Conservation (phyloP, 306 rosid species). For the Vigna mungo region DNA sequence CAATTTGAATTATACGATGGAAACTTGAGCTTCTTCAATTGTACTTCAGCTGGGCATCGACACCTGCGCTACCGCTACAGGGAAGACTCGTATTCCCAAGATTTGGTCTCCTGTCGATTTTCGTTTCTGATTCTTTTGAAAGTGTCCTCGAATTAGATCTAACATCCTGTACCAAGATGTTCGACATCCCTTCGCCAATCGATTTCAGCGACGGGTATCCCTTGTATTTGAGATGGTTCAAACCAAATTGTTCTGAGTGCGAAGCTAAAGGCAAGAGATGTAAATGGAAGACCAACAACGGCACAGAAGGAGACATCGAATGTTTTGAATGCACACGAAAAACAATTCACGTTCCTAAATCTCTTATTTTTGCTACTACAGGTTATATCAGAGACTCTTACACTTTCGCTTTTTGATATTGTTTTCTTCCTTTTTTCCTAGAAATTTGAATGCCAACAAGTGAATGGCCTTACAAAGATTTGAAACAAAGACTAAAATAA, state of each 20-base stretch:
- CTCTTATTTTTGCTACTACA: background rate
- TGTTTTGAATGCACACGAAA: background rate
- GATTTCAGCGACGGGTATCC: rapidly evolving
- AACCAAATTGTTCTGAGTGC: background rate
- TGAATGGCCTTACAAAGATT: too few relatives aligned
- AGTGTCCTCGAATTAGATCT: background rate
- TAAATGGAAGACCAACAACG: background rate
- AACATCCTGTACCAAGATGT: slow-evolving; percentile 17
- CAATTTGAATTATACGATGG: background rate
- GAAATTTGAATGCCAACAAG: too few relatives aligned
- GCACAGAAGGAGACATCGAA: background rate
- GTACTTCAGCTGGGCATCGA: background rate
- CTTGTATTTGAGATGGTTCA: background rate
- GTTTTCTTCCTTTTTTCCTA: too few relatives aligned
- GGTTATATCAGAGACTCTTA: background rate
- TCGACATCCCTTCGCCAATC: background rate
- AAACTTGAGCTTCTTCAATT: background rate
- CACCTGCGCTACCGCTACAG: background rate
- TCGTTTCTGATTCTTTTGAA: background rate
- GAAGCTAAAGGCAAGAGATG: background rate
- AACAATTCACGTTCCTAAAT: background rate
- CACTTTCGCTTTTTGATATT: too few relatives aligned
- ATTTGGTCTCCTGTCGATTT: background rate
- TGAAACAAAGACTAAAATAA: too few relatives aligned
- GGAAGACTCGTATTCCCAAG: background rate